Percentiles rank a stretch among this genome's conserved stretches.
Evolutionary conservation across 106 monocot species (phyloP).

Genomic region (Apostasia ramifera): DNA sequence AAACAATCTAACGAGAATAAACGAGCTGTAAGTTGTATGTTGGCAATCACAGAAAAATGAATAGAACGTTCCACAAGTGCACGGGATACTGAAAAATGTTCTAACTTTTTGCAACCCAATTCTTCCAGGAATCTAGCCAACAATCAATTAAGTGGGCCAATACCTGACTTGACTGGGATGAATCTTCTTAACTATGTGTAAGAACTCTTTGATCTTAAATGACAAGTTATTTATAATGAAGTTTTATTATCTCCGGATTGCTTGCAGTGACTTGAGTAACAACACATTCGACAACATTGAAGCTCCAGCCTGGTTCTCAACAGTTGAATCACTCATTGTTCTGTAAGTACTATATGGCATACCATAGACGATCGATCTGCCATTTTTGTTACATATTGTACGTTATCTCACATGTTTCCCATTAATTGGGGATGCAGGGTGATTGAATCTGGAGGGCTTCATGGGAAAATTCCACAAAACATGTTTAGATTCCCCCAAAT

Average conservation of each 20-base stretch:
- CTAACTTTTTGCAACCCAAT: not conserved
- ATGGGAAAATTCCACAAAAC: slow-evolving; percentile 36
- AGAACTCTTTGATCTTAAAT: slow-evolving; percentile 14
- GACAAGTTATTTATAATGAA: not conserved
- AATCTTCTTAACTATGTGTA: slow-evolving; percentile 57
- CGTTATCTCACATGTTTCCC: slow-evolving; percentile 3
- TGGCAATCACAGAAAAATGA: not conserved
- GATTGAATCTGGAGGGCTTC: slow-evolving; percentile 42
- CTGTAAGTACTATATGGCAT: slow-evolving; percentile 43
- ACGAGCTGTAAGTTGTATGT: slow-evolving; percentile 56
- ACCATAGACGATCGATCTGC: too few relatives aligned
- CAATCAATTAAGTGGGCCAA: slow-evolving; percentile 49
- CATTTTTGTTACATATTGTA: not conserved
- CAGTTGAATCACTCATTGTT: slow-evolving; percentile 32
- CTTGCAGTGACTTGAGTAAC: slow-evolving; percentile 84
- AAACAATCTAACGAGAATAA: slow-evolving; percentile 39
- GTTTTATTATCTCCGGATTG: not conserved
- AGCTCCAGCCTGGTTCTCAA: slow-evolving; percentile 66
- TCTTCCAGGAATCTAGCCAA: slow-evolving; percentile 69
- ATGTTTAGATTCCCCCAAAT: slow-evolving; percentile 45
- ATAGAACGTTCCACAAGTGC: not conserved
- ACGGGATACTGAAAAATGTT: not conserved
- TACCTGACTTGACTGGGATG: slow-evolving; percentile 60
- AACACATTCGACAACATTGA: slow-evolving; percentile 46
- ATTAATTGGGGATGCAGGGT: slow-evolving; percentile 30